Evolutionary conservation across 2,329 filamentous ascomycete species (phyloP), one percentile per base, ranked within the genome.

Genomic region (Corniculantispora saksenae): DNA sequence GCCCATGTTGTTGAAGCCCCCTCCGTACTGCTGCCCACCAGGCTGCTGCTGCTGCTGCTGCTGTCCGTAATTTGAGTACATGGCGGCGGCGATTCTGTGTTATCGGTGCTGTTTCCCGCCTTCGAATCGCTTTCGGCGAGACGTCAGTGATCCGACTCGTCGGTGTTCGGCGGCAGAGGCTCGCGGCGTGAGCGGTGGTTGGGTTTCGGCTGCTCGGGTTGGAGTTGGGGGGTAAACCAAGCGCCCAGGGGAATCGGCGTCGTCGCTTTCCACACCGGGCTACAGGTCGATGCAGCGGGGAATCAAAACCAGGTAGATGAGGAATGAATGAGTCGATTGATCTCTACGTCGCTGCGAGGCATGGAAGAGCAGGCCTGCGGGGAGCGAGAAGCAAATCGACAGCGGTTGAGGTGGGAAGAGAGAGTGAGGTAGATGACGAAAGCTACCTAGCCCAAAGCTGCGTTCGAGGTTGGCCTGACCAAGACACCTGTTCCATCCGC

Each of bases 41-140:
- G 88, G 87, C 58, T 91, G 91, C 67, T 89, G 91, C 76, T 90
- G 87, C 76, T 90, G 87, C 82, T 84, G 90, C 76, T 89, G 92
- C 77, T 85, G 86, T 80, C 89, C 91, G 79, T 93, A 93, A 77
- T 90, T 92, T 70, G 93, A 95, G 82, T 92, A 98, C 94, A 97
- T 97, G 79, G 74, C 68, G 69, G 66, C 17, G 5, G 35, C 21
- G 48, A 29, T 50, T 45, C 5, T 23, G 29, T 13, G 6, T 23
- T 50, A 17, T 13, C 23, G 15, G 7, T 40, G 32, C 21, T 21
- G 21, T 25, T 61, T 3, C 19, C 6, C 21, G 19, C 23, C 12
- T 23, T 17, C 19, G 12, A 32, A 4, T 53, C 15, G 23, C 32
- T 61, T 27, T 35, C n/a, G n/a, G 35, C 29, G 13, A 54, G 47